Conservation (phyloP, 2,329 filamentous ascomycete genomes). For the Paraconiothyrium sp. region DNA sequence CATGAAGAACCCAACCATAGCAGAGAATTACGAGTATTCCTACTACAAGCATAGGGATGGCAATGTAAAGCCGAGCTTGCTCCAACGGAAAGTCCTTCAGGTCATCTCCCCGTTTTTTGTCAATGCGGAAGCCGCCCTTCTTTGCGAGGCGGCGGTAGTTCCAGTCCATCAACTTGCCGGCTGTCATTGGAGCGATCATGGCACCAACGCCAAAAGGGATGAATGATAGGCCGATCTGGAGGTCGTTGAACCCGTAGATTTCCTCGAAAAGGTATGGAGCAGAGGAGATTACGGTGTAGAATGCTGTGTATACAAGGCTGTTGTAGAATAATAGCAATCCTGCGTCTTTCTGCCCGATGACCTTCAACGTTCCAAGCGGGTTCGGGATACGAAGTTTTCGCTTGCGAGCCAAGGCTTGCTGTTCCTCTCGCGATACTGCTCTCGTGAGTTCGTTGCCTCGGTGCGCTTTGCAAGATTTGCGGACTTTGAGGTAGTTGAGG, state of each 20-base stretch:
- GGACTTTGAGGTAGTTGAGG: slow-evolving; percentile 37
- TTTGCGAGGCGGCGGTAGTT: slow-evolving; percentile 75
- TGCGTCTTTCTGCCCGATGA: slow-evolving; percentile 53
- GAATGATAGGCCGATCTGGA: slow-evolving; percentile 57
- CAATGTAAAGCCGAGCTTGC: slow-evolving; percentile 49
- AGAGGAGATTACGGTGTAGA: slow-evolving; percentile 58
- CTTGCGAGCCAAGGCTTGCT: slow-evolving; percentile 34
- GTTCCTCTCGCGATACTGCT: slow-evolving; percentile 32
- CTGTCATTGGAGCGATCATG: slow-evolving; percentile 49
- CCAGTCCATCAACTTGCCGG: slow-evolving; percentile 70
- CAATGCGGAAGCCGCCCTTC: slow-evolving; percentile 67
- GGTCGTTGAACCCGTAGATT: slow-evolving; percentile 58
- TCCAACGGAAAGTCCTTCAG: slow-evolving; percentile 61
- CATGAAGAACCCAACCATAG: slow-evolving; percentile 53
- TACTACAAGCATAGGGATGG: slow-evolving; percentile 45
- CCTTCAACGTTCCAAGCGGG: slow-evolving; percentile 52
- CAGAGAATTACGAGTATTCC: slow-evolving; percentile 43
- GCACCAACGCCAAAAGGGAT: slow-evolving; percentile 52
- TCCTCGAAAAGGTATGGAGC: slow-evolving; percentile 58
- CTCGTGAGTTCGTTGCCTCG: slow-evolving; percentile 24
- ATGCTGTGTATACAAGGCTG: slow-evolving; percentile 57
- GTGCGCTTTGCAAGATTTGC: slow-evolving; percentile 34
- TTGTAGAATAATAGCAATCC: slow-evolving; percentile 49
- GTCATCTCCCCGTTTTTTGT: slow-evolving; percentile 63
- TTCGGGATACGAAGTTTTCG: slow-evolving; percentile 56